Percentiles rank a stretch among this genome's conserved stretches.
Evolutionary conservation across 2,329 filamentous ascomycete species (phyloP).

Genomic region (Verticillium dahliae): DNA sequence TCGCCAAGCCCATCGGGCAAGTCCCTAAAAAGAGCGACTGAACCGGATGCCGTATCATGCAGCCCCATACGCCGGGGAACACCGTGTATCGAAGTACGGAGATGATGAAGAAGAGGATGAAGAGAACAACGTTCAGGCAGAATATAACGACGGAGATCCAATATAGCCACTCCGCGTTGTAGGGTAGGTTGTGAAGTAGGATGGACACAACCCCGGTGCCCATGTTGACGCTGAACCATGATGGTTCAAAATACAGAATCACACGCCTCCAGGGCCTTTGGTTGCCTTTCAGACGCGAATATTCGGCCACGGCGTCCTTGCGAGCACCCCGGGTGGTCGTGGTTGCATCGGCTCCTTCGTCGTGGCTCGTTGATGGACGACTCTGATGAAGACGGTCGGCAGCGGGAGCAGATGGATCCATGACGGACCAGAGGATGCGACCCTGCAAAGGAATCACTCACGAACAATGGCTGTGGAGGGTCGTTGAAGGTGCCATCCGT

Average conservation of each 20-base stretch:
- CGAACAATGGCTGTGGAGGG: not conserved
- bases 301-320: not conserved
- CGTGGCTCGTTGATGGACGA: not conserved
- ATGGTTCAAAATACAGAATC: conserved; percentile 13
- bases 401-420: not conserved
- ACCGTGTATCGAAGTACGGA: conserved; percentile 55
- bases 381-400: not conserved
- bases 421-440: not conserved
- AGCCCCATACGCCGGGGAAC: conserved; percentile 59
- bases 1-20: conserved; percentile 63
- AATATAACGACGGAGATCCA: conserved; percentile 44
- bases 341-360: not conserved
- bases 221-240: conserved; percentile 56
- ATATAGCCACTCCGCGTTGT: conserved; percentile 50
- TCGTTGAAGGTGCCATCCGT: not conserved
- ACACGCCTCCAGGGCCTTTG: not conserved
- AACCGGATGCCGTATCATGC: conserved; percentile 61
- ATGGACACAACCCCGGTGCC: conserved; percentile 63
- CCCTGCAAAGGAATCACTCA: not conserved
- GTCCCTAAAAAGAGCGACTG: conserved; percentile 65
- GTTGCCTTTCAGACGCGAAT: not conserved
- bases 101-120: conserved; percentile 44
- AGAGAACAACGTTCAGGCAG: conserved; percentile 51
- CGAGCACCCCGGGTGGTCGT: not conserved
- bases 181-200: conserved; percentile 57